phyloP scores from a whole-genome alignment of 192 early-diverging fungal species.

The Paraglomus occultum region DNA sequence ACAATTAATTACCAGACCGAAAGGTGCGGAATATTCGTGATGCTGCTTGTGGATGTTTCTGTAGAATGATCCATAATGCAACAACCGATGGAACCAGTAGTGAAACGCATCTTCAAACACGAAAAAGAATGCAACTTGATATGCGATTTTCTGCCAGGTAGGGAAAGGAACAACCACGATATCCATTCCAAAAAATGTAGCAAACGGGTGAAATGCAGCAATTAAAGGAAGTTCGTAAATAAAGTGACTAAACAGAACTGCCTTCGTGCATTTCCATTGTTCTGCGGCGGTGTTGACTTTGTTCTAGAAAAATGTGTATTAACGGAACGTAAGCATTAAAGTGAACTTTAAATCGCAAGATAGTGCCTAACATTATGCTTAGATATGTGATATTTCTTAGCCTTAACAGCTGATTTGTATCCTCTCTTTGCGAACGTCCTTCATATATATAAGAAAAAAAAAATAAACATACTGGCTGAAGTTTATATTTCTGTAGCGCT shows the following conservation, averaged over 20 bases:
- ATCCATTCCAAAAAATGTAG: slow-evolving; percentile 79
- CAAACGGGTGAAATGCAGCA: slow-evolving; percentile 82
- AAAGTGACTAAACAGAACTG: slow-evolving; percentile 77
- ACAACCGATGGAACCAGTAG: slow-evolving; percentile 85
- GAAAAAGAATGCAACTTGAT: slow-evolving; percentile 74
- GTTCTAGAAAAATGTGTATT: slow-evolving; percentile 36
- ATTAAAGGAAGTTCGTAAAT: slow-evolving; percentile 86
- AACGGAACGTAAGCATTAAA: background rate
- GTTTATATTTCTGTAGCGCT: slow-evolving; percentile 82
- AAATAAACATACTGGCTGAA: slow-evolving; percentile 63
- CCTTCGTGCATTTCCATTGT: slow-evolving; percentile 71
- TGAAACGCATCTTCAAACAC: slow-evolving; percentile 89
- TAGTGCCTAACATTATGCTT: too few species aligned
- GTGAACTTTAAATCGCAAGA: too few species aligned
- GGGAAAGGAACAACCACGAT: slow-evolving; percentile 84
- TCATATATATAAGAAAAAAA: background rate
- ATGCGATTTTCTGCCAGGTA: slow-evolving; percentile 56
- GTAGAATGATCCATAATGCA: slow-evolving; percentile 88
- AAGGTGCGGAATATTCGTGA: slow-evolving; percentile 88
- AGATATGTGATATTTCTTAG: too few species aligned
- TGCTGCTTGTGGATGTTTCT: slow-evolving; percentile 92
- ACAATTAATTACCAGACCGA: slow-evolving; percentile 56
- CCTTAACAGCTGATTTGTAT: too few species aligned
- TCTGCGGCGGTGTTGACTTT: slow-evolving; percentile 62
- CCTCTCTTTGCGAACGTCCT: background rate